Conservation (phyloP, 139 green algal species). For the Ettlia oleoabundans region DNA sequence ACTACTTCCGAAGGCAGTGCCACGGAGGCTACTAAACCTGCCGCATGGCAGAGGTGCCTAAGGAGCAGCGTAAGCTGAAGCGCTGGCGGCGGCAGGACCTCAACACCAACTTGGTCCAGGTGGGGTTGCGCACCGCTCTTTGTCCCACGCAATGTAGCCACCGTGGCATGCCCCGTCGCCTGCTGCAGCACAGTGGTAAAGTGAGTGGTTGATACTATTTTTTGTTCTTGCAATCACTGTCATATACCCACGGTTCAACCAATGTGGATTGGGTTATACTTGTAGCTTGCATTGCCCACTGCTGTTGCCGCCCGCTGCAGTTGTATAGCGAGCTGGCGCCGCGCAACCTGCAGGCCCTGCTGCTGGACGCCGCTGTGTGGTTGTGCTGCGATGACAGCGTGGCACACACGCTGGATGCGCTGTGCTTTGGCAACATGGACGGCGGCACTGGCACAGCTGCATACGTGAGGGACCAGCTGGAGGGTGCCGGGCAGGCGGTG, state of each 20-base stretch:
- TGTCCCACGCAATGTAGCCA: neutral
- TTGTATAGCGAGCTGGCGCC: slow-evolving; percentile 18
- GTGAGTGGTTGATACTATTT: too few relatives aligned
- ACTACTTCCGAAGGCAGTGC: too few relatives aligned
- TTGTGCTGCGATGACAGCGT: slow-evolving; percentile 23
- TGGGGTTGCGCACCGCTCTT: too few relatives aligned
- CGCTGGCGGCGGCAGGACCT: slow-evolving; percentile 27
- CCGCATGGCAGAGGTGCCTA: slow-evolving; percentile 20
- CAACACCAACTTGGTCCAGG: slow-evolving; percentile 41
- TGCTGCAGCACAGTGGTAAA: too few relatives aligned
- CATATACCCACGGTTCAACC: too few relatives aligned
- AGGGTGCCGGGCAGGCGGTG: neutral
- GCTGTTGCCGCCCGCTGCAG: too few relatives aligned
- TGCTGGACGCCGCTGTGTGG: slow-evolving; percentile 42
- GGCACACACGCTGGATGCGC: slow-evolving; percentile 34
- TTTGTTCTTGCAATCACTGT: too few relatives aligned
- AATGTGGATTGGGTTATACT: too few relatives aligned
- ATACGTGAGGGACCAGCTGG: slow-evolving; percentile 19
- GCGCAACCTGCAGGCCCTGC: slow-evolving; percentile 32
- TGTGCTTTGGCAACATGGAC: slow-evolving; percentile 55
- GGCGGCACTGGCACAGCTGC: slow-evolving; percentile 33
- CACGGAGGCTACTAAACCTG: too few relatives aligned
- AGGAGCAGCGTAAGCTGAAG: slow-evolving; percentile 37
- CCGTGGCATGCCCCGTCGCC: too few relatives aligned
- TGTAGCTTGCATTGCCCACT: too few relatives aligned